phyloP scores from a whole-genome alignment of 2,329 filamentous ascomycete species.

The Achaetomium macrosporum region DNA sequence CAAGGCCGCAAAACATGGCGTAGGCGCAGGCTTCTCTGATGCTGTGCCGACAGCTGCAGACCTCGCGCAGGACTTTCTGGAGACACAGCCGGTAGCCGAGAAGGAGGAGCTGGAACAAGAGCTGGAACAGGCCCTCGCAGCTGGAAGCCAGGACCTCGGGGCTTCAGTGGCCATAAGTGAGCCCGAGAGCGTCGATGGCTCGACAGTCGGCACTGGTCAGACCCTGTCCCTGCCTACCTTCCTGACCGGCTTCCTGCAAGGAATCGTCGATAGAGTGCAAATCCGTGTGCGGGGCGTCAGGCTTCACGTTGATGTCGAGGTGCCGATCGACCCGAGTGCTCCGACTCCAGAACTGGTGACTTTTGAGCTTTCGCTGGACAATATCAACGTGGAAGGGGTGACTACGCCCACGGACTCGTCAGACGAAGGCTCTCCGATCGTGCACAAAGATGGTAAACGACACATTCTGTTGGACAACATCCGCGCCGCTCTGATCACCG shows the following conservation, averaged over 20 bases:
- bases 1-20: slow-evolving; percentile 25
- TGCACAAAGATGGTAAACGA: slow-evolving; percentile 58
- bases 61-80: slow-evolving; percentile 72
- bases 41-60: slow-evolving; percentile 64
- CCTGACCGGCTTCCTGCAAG: slow-evolving; percentile 65
- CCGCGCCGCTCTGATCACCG: slow-evolving; percentile 59
- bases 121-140: slow-evolving; percentile 62
- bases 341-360: slow-evolving; percentile 50
- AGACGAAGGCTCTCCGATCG: slow-evolving; percentile 32
- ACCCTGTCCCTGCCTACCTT: slow-evolving; percentile 63
- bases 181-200: slow-evolving; percentile 57
- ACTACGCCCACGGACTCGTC: slow-evolving; percentile 37
- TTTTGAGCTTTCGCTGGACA: slow-evolving; percentile 59
- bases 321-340: slow-evolving; percentile 45
- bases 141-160: slow-evolving; percentile 56
- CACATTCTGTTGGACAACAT: slow-evolving; percentile 59
- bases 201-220: slow-evolving; percentile 62
- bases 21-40: slow-evolving; percentile 26
- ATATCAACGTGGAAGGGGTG: slow-evolving; percentile 62
- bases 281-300: slow-evolving; percentile 59
- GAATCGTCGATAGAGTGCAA: slow-evolving; percentile 65
- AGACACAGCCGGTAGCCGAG: slow-evolving; percentile 61
- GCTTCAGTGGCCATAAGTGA: slow-evolving; percentile 55
- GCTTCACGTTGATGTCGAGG: slow-evolving; percentile 59
- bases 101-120: slow-evolving; percentile 61